A percentile compares a stretch with the other conserved stretches of the same genome.
phyloP scores from a whole-genome alignment of 768 basidiomycete genomes.

The Suillus sp. region DNA sequence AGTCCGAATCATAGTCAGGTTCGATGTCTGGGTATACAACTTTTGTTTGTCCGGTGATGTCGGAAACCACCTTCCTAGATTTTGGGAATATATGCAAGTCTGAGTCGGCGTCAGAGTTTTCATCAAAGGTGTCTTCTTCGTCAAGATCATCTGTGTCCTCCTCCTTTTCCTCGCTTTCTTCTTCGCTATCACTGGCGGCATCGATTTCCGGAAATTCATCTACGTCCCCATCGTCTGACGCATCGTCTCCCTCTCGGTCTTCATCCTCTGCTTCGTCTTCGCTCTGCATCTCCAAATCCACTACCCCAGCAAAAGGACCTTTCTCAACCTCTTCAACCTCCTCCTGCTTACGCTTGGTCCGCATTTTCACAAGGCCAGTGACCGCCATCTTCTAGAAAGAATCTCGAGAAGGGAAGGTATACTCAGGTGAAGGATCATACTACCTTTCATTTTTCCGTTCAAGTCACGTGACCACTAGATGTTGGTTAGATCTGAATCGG shows the following conservation, averaged over 20 bases:
- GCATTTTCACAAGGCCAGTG: conserved; percentile 35
- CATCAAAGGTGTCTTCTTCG: conserved; percentile 37
- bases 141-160: conserved; percentile 38
- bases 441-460: not conserved
- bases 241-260: conserved; percentile 37
- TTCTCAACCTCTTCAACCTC: conserved; percentile 41
- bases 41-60: conserved; percentile 84
- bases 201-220: conserved; percentile 78
- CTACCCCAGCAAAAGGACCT: conserved; percentile 39
- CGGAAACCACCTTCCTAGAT: conserved; percentile 69
- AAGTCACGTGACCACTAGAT: conserved; percentile 6
- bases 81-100: conserved; percentile 61
- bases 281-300: conserved; percentile 69
- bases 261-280: conserved; percentile 59
- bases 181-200: conserved; percentile 46
- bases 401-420: not conserved
- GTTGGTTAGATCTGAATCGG: conserved; percentile 6
- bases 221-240: conserved; percentile 57
- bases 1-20: conserved; percentile 89
- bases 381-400: conserved; percentile 32
- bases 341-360: conserved; percentile 61
- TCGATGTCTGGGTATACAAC: conserved; percentile 87
- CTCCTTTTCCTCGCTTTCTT: conserved; percentile 37
- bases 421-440: conserved; percentile 11
- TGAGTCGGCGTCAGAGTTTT: conserved; percentile 38